These are phyloP conservation scores for Hypomontagnella monticulosa DNA, from an alignment of 495 filamentous ascomycete species.

Conservation along the genomic window DNA sequence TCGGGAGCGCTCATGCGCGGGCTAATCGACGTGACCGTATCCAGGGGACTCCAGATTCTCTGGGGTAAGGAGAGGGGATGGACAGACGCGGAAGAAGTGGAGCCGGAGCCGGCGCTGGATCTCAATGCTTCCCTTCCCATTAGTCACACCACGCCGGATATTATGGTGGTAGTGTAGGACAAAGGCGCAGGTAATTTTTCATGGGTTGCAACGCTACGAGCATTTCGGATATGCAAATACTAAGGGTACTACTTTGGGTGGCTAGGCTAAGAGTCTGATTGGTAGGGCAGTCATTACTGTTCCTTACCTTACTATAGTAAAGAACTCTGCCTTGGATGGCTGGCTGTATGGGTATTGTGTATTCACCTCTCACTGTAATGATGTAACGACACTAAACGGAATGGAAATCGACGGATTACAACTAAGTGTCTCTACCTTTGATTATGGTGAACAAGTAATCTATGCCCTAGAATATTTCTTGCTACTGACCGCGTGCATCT, in stretches of 20 bases:
- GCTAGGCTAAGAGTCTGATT: background rate
- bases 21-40: slow-evolving; percentile 64
- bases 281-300: background rate
- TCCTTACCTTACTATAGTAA: slow-evolving; percentile 20
- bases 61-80: slow-evolving; percentile 80
- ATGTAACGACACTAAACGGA: slow-evolving; percentile 4
- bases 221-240: background rate
- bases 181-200: background rate
- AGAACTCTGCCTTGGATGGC: background rate
- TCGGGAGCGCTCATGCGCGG: slow-evolving; percentile 74
- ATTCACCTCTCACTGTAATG: slow-evolving; percentile 23
- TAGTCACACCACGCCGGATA: slow-evolving; percentile 29
- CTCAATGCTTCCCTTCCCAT: slow-evolving; percentile 41
- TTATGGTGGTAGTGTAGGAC: slow-evolving; percentile 37
- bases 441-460: no score
- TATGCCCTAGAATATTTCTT: no score
- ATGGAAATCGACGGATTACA: background rate
- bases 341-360: background rate
- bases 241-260: background rate
- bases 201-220: slow-evolving; percentile 4
- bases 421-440: background rate
- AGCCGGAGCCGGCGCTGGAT: slow-evolving; percentile 30
- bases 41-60: slow-evolving; percentile 62
- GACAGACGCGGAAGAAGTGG: slow-evolving; percentile 57
- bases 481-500: no score